A percentile compares a stretch with the other conserved stretches of the same genome.
Conservation (phyloP, 768 basidiomycete species). For the Termitomyces sp. region DNA sequence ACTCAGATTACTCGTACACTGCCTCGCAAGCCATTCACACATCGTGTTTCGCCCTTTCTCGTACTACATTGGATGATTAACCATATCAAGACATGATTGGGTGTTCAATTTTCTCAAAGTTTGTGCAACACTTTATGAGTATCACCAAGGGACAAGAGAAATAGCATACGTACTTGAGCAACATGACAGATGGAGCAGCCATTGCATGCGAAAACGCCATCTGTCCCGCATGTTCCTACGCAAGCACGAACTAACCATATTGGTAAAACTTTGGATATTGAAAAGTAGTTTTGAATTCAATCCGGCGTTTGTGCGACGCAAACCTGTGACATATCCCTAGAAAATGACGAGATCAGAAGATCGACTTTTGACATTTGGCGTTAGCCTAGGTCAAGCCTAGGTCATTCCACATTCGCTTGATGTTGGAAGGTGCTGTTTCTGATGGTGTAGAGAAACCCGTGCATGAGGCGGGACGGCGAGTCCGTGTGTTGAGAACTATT, state of each 20-base stretch:
- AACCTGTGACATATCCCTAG: not conserved
- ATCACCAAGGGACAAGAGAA: not conserved
- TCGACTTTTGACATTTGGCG: not conserved
- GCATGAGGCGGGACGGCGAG: not conserved
- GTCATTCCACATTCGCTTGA: not conserved
- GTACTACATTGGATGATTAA: not conserved
- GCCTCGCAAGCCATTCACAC: conserved; percentile 8
- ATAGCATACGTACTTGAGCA: conserved; percentile 5
- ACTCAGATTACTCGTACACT: not conserved
- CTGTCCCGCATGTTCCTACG: conserved; percentile 5
- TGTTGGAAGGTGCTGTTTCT: not conserved
- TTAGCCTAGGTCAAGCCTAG: not conserved
- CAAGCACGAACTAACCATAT: conserved; percentile 5
- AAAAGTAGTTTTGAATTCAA: not conserved
- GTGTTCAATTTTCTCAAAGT: not conserved
- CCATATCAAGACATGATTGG: not conserved
- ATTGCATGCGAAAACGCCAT: conserved; percentile 9
- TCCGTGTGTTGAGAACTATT: not conserved
- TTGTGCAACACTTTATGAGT: conserved; percentile 1
- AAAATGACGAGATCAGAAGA: not conserved
- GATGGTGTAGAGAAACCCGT: not conserved
- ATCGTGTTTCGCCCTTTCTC: conserved; percentile 10
- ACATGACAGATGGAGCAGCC: conserved; percentile 3
- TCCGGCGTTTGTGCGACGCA: not conserved
- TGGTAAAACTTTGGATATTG: not conserved